Conservation (phyloP, 805 yeast species). For the Saturnispora quitensis region DNA sequence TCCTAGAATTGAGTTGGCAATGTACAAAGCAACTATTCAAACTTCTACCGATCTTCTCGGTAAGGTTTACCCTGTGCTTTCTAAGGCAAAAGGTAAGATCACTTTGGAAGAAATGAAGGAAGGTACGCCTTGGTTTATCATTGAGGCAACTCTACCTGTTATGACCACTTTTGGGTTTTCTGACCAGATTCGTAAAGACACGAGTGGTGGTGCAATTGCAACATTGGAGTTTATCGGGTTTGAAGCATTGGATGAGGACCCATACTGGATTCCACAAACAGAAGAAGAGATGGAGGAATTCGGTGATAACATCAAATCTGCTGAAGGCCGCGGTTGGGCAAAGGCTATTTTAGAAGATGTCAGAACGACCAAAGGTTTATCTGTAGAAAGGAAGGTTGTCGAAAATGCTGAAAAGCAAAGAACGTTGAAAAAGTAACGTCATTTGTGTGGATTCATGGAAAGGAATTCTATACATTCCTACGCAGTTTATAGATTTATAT, state of each 20-base stretch:
- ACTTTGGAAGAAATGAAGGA: conserved; percentile 93
- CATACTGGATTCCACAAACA: conserved; percentile 98
- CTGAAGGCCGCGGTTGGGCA: conserved; percentile 83
- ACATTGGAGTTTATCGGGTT: conserved; percentile 87
- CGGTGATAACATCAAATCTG: conserved; percentile 63
- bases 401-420: conserved; percentile 92
- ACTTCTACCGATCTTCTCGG: conserved; percentile 93
- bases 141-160: conserved; percentile 81
- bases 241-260: conserved; percentile 82
- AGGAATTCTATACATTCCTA: background rate
- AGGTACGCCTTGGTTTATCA: conserved; percentile 93
- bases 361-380: conserved; percentile 80
- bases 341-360: conserved; percentile 75
- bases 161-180: conserved; percentile 95
- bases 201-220: conserved; percentile 97
- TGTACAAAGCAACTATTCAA: conserved; percentile 90
- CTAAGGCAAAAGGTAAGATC: conserved; percentile 76
- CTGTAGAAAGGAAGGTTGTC: conserved; percentile 83
- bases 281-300: conserved; percentile 91
- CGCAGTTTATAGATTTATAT: background rate
- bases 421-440: conserved; percentile 62
- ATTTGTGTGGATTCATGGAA: background rate
- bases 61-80: conserved; percentile 89
- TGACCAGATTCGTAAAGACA: conserved; percentile 85
- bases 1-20: conserved; percentile 85